These are phyloP conservation scores for Fallopia convolvulus DNA, from an alignment of 148 eudicot genomes.

Conservation along the genomic window DNA sequence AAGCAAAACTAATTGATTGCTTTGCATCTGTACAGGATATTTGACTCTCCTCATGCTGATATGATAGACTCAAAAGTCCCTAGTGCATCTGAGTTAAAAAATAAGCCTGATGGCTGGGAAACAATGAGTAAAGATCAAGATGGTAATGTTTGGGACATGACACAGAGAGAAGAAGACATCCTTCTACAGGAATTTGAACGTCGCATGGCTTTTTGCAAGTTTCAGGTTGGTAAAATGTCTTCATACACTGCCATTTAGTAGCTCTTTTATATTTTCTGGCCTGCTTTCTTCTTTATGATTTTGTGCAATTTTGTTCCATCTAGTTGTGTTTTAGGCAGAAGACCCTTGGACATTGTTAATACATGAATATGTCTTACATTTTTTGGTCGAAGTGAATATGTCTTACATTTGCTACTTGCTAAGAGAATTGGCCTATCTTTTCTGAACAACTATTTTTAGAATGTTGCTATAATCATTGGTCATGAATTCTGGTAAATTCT, in stretches of 20 bases:
- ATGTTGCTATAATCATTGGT: neutral
- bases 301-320: neutral
- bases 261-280: neutral
- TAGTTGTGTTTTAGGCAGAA: neutral
- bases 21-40: conserved; percentile 51
- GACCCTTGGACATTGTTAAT: neutral
- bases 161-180: conserved; percentile 95
- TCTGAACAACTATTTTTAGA: neutral
- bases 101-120: conserved; percentile 99
- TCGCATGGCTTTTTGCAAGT: conserved; percentile 82
- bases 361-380: neutral
- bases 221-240: conserved; percentile 48
- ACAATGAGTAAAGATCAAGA: conserved; percentile 66
- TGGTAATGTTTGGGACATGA: conserved; percentile 92
- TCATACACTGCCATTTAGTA: neutral
- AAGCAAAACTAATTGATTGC: neutral
- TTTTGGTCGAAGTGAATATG: no score
- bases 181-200: conserved; percentile 97
- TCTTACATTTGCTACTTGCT: neutral
- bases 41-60: conserved; percentile 56
- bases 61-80: conserved; percentile 33
- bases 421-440: neutral
- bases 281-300: neutral
- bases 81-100: conserved; percentile 56
- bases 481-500: neutral